Evolutionary conservation across 345 rosid genomes (phyloP).

Genomic region (Hibiscus syriacus): DNA sequence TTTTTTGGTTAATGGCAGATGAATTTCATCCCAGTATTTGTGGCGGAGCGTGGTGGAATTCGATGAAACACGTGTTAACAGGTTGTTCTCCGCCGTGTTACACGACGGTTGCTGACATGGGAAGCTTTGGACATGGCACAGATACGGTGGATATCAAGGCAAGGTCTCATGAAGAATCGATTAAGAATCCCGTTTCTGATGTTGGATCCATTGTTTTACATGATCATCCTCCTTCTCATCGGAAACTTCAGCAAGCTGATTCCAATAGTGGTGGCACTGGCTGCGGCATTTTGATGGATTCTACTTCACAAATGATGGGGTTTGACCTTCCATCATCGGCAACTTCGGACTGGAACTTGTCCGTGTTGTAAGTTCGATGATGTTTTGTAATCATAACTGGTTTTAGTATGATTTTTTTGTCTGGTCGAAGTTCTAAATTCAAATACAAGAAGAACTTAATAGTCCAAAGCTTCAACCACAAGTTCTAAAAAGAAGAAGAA

Average conservation of each 20-base stretch:
- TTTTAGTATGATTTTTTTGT: not conserved
- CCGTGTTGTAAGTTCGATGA: conserved; percentile 38
- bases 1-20: conserved; percentile 45
- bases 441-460: not conserved
- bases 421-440: not conserved
- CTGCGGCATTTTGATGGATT: conserved; percentile 32
- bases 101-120: conserved; percentile 19
- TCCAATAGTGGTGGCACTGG: conserved; percentile 23
- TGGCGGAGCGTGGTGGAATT: conserved; percentile 61
- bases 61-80: conserved; percentile 28
- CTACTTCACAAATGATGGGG: conserved; percentile 38
- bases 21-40: conserved; percentile 53
- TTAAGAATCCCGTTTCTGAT: no score
- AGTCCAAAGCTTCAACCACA: conserved; percentile 18
- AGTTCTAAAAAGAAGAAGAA: conserved; percentile 7
- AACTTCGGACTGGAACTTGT: conserved; percentile 33
- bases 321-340: conserved; percentile 26
- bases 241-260: conserved; percentile 20
- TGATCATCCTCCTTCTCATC: not conserved
- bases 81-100: conserved; percentile 40
- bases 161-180: no score
- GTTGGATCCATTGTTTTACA: not conserved
- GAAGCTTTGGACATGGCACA: conserved; percentile 26
- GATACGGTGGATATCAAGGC: conserved; percentile 28
- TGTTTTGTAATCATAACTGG: not conserved